phyloP scores from a whole-genome alignment of 129 eudicot species.

The Escallonia herrerae region DNA sequence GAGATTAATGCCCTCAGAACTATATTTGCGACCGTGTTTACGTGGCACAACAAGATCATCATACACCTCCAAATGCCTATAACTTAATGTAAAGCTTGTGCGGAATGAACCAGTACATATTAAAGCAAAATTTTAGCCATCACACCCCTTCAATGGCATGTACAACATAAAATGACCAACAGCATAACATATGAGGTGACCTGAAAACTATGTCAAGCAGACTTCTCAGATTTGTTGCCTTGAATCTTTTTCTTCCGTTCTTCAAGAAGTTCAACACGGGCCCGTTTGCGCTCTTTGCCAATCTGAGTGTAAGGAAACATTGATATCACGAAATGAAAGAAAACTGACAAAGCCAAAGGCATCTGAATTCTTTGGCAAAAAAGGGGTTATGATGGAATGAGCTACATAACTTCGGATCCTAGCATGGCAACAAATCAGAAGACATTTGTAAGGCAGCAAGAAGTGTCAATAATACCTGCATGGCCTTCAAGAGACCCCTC shows the following conservation, averaged over 20 bases:
- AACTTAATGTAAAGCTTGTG: no score
- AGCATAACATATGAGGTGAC: background rate
- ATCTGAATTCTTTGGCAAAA: background rate
- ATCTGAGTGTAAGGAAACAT: constrained; percentile 15
- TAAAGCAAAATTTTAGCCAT: background rate
- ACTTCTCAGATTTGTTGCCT: background rate
- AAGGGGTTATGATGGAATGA: background rate
- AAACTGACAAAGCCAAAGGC: background rate
- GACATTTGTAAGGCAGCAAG: background rate
- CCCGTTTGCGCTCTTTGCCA: constrained; percentile 22
- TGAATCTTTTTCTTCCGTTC: constrained; percentile 29
- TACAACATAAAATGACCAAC: background rate
- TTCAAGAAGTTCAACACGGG: constrained; percentile 5
- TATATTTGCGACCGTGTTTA: no score
- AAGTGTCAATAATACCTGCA: constrained; percentile 31
- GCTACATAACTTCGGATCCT: background rate
- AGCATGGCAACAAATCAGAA: background rate
- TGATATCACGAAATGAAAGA: background rate
- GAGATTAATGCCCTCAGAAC: no score
- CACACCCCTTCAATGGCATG: background rate
- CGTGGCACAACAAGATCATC: no score
- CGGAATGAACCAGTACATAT: background rate
- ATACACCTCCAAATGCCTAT: no score
- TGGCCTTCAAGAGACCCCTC: constrained; percentile 55
- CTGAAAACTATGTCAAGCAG: background rate